Base-by-base conservation (phyloP, 108 stramenopile species). In the Nannochloropsis granulata region DNA sequence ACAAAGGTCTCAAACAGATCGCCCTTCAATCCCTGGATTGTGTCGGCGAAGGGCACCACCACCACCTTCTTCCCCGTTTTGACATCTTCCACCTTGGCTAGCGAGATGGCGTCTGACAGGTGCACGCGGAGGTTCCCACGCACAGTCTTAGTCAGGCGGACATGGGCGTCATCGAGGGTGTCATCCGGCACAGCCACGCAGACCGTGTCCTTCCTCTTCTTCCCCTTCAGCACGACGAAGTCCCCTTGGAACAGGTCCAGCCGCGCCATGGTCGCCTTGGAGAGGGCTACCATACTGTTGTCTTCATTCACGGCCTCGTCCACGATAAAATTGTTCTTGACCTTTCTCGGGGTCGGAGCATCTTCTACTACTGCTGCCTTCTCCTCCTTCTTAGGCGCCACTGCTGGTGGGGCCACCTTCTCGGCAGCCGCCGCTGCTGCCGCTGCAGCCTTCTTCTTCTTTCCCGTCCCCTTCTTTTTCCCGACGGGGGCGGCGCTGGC, bases 151-250 rank as follows among this genome's bases (percentile, higher is more conserved):
- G 85, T 83, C 82, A 88, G 83, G 3, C 83, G 85, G 23, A 88
- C 84, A 21, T 83, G 24, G 44, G 81, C 85, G 24, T 83, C 82
- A 25, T 86, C 85, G 9, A 86, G 78, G 12, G 43, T 78, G 43
- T 82, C 43, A 71, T 88, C 88, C 25, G 85, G 83, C 19, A 44
- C 44, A 14, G 85, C 90, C 44, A 90, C 85, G 78, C 86, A 88
- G 24, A 90, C 88, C 12, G 90, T 91, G 79, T 90, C 85, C 86
- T 90, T 91, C 34, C 90, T 83, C 86, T 89, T 90, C 84, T 89
- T 90, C 34, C 90, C 90, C 45, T 84, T 88, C 24, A 91, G 80
- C 86, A 90, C 25, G 13, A 91, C 89, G 24, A 83, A 85, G 79
- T 91, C 90, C 19, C 90, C 90, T 71, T 88, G 84, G 84, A 88